These are phyloP conservation scores for Trametes coccinea DNA, from an alignment of 768 basidiomycete species.

Conservation along the genomic window DNA sequence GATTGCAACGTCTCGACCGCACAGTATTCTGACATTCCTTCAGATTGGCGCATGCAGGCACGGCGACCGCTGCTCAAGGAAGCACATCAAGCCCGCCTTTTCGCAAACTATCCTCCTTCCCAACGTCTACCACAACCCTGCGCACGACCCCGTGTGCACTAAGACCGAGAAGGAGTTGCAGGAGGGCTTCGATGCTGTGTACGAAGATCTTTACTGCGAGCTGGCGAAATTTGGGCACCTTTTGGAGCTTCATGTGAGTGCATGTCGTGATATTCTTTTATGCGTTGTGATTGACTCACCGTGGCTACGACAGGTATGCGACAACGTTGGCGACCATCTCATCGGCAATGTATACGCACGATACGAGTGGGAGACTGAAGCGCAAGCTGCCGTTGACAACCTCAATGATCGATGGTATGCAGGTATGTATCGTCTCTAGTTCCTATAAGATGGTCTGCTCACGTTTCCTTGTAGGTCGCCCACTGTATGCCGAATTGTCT, in stretches of 20 bases:
- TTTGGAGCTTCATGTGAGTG: constrained; percentile 86
- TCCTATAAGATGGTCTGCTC: neutral
- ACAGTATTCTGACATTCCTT: constrained; percentile 9
- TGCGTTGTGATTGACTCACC: neutral
- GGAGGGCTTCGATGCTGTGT: constrained; percentile 92
- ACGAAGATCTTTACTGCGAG: constrained; percentile 94
- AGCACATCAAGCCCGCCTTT: constrained; percentile 97
- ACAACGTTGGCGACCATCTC: constrained; percentile 99
- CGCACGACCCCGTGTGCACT: constrained; percentile 88
- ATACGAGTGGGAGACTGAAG: constrained; percentile 99
- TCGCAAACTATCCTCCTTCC: constrained; percentile 96
- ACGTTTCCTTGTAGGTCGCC: constrained; percentile 61
- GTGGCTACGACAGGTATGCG: constrained; percentile 69
- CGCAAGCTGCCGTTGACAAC: constrained; percentile 87
- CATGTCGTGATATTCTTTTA: neutral
- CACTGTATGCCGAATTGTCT: constrained; percentile 94
- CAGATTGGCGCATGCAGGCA: constrained; percentile 98
- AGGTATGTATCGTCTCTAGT: constrained; percentile 50
- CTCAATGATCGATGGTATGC: constrained; percentile 98
- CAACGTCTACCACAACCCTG: constrained; percentile 98
- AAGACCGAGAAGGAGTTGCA: constrained; percentile 85
- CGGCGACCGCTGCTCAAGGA: constrained; percentile 96
- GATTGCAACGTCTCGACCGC: neutral
- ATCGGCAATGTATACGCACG: constrained; percentile 98
- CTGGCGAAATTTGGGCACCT: constrained; percentile 94